Base-by-base conservation (phyloP, 768 basidiomycete genomes). In the Calocybe indica region DNA sequence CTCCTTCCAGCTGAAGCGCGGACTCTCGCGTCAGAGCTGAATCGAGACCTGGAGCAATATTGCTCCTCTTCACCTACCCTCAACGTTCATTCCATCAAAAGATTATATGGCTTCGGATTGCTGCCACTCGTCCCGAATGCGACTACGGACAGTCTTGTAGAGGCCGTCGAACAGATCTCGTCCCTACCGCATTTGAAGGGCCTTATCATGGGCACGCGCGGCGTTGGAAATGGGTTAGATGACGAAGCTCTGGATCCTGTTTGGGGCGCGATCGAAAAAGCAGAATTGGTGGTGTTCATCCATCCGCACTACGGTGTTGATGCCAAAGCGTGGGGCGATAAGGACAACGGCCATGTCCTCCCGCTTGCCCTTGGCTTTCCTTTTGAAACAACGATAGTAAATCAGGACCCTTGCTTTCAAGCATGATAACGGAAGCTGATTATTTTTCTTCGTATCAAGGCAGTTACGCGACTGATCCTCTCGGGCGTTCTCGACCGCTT, bases 261-360 rank as follows among this genome's bases (percentile, higher is more conserved):
- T 10, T 94, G 89, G 88, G 75, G 72, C n/a, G 85, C 86, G 11
- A 74, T 93, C 36, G 80, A 83, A 47, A 67, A 74, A 38, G 73
- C 80, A 1, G 78, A 77, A 2, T 75, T 94, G 7, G 83, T 89
- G 14, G 78, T 87, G 14, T 93, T 93, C 68, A 62, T 93, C 30
- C 90, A 92, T 56, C 90, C 89, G 6, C 91, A 93, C 61, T 92
- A 92, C 59, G 88, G 88, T 8, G 78, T 93, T 15, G 83, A 83
- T 55, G 65, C 67, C n/a, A 75, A 75, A 39, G 80, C 78, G 3
- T 93, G 87, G 76, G 90, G 90, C 1, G 75, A 81, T 47, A 79
- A 72, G 50, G 76, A 82, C 37, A 92, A 93, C 54, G 92, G 92
- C 0, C 92, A 93, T 53, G 92, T 92, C 35, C 78, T 94, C 29